Conservation (phyloP, 495 filamentous ascomycete species). For the Bathelium albidoporum region DNA sequence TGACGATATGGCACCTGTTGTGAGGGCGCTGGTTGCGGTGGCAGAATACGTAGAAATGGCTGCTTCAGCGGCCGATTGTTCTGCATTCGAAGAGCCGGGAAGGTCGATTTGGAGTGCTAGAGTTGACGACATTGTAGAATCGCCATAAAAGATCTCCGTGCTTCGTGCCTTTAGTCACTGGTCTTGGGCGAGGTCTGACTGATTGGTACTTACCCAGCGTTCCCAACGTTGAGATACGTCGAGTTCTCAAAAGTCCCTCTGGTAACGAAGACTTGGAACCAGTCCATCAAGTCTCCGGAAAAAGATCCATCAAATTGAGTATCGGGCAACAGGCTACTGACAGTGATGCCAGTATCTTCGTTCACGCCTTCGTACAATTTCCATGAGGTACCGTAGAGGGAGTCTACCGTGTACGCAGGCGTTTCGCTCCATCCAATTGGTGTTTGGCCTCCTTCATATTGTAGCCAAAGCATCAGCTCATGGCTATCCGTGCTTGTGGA, state of each 20-base stretch:
- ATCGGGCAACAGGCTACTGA: conserved; percentile 29
- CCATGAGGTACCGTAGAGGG: conserved; percentile 32
- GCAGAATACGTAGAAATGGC: neutral
- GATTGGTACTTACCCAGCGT: conserved; percentile 27
- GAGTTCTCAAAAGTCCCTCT: conserved; percentile 21
- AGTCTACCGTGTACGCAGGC: conserved; percentile 22
- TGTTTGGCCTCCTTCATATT: conserved; percentile 32
- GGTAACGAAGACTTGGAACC: conserved; percentile 28
- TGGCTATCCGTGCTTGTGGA: conserved; percentile 25
- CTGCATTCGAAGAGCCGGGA: neutral
- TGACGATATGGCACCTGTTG: too few relatives aligned
- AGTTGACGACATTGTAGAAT: conserved; percentile 25
- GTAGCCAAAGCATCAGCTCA: conserved; percentile 36
- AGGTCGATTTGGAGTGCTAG: conserved; percentile 27
- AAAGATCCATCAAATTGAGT: conserved; percentile 31
- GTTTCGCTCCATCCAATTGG: conserved; percentile 31
- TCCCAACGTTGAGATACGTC: conserved; percentile 32
- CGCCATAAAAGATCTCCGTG: conserved; percentile 32
- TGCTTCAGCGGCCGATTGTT: neutral
- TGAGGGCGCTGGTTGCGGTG: too few relatives aligned
- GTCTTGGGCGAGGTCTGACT: neutral
- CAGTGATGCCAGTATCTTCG: conserved; percentile 29
- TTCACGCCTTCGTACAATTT: conserved; percentile 32
- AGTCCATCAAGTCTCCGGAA: conserved; percentile 32
- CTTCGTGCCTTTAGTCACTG: conserved; percentile 8